Percentiles rank a stretch among this genome's conserved stretches.
Conservation (phyloP, 1,284 basidiomycete species). For the Uromyces viciae-fabae region DNA sequence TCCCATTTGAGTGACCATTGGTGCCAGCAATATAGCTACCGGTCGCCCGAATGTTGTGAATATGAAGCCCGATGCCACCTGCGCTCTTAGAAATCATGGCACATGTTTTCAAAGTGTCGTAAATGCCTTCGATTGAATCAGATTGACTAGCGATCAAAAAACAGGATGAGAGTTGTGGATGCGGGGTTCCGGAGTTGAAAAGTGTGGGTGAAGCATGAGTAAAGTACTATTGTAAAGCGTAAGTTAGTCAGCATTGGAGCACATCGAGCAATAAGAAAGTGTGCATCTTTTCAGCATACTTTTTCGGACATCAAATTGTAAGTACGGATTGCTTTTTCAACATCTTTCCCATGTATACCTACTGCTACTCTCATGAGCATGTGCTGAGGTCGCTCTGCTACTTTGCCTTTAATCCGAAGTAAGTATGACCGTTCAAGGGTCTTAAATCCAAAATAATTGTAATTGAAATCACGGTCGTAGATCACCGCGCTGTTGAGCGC, state of each 20-base stretch:
- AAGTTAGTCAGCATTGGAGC: neutral
- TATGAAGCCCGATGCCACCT: slow-evolving; percentile 92
- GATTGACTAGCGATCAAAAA: slow-evolving; percentile 99
- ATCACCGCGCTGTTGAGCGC: slow-evolving; percentile 89
- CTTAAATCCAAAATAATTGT: slow-evolving; percentile 96
- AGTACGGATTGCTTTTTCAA: slow-evolving; percentile 81
- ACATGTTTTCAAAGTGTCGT: slow-evolving; percentile 96
- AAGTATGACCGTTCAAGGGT: slow-evolving; percentile 98
- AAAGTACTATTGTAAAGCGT: slow-evolving; percentile 61
- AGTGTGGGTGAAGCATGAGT: slow-evolving; percentile 97
- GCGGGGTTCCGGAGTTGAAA: slow-evolving; percentile 96
- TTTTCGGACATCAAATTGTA: slow-evolving; percentile 89
- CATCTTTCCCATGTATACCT: slow-evolving; percentile 86
- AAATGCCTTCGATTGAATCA: slow-evolving; percentile 98
- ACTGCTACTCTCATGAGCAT: slow-evolving; percentile 99
- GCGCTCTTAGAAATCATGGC: slow-evolving; percentile 99
- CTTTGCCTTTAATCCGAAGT: slow-evolving; percentile 85
- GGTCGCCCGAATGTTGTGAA: slow-evolving; percentile 95
- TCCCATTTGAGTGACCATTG: slow-evolving; percentile 97
- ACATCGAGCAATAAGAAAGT: neutral
- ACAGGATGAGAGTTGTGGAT: slow-evolving; percentile 92
- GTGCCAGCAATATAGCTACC: slow-evolving; percentile 89
- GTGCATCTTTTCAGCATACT: no score
- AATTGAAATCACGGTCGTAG: slow-evolving; percentile 96
- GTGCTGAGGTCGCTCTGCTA: slow-evolving; percentile 96